phyloP scores from a whole-genome alignment of 2,329 filamentous ascomycete species.

The Microcera coccophila region DNA sequence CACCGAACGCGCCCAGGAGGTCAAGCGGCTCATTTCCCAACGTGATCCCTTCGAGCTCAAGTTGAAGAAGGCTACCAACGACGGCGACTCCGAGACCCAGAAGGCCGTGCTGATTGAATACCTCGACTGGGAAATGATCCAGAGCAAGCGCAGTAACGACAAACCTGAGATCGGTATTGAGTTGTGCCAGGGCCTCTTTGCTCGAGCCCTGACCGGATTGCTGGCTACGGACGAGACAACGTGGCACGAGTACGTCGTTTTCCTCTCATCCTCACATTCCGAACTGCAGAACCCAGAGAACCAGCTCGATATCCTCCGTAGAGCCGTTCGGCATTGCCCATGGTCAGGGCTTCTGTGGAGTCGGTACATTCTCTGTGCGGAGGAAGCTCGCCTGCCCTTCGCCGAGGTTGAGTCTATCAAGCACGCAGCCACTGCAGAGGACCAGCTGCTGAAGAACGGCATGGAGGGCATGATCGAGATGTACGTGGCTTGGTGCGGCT shows the following conservation, averaged over 20 bases:
- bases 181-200: constrained; percentile 65
- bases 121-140: constrained; percentile 75
- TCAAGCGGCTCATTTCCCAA: constrained; percentile 58
- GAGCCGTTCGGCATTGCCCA: constrained; percentile 85
- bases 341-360: constrained; percentile 92
- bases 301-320: constrained; percentile 68
- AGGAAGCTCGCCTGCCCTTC: constrained; percentile 72
- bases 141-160: constrained; percentile 50
- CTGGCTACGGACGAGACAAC: constrained; percentile 70
- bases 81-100: constrained; percentile 54
- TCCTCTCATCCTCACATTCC: constrained; percentile 53
- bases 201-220: constrained; percentile 66
- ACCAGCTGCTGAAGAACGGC: constrained; percentile 77
- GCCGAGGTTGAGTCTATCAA: constrained; percentile 84
- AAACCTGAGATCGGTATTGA: constrained; percentile 43
- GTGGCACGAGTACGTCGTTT: constrained; percentile 83
- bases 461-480: constrained; percentile 87
- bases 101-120: constrained; percentile 60
- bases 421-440: constrained; percentile 82
- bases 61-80: constrained; percentile 55
- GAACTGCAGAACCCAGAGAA: constrained; percentile 36
- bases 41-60: constrained; percentile 67
- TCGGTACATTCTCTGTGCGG: constrained; percentile 78
- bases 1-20: constrained; percentile 58
- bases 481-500: constrained; percentile 92